Percentiles rank a stretch among this genome's conserved stretches.
Evolutionary conservation across 108 stramenopile species (phyloP).

Genomic region (Epithemia pelagica): DNA sequence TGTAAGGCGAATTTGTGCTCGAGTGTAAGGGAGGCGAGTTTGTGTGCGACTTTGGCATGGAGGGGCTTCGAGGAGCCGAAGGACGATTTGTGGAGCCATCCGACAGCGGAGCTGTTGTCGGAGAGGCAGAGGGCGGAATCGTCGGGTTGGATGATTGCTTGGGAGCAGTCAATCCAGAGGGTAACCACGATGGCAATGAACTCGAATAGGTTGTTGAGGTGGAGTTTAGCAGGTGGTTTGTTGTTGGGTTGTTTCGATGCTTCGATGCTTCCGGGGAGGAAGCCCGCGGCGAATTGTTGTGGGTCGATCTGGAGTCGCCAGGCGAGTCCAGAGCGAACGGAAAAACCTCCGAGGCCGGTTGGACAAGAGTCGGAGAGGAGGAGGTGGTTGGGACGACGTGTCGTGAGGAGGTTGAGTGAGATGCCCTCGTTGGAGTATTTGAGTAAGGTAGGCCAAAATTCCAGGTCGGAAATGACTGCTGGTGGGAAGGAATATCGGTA

Average conservation of each 20-base stretch:
- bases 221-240: neutral
- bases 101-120: conserved; percentile 3
- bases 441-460: neutral
- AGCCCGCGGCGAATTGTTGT: neutral
- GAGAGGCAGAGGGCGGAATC: neutral
- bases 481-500: neutral
- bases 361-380: neutral
- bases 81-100: neutral
- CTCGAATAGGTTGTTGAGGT: neutral
- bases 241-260: neutral
- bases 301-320: neutral
- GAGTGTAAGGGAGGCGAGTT: neutral
- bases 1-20: neutral
- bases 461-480: neutral
- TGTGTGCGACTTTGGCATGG: neutral
- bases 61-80: neutral
- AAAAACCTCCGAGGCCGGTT: neutral
- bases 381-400: neutral
- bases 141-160: neutral
- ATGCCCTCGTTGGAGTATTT: neutral
- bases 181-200: neutral
- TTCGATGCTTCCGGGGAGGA: neutral
- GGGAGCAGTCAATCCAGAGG: neutral
- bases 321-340: neutral
- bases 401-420: neutral